A percentile compares a stretch with the other conserved stretches of the same genome.
phyloP scores from a whole-genome alignment of 2,329 filamentous ascomycete genomes.

The Onygenales sp. region DNA sequence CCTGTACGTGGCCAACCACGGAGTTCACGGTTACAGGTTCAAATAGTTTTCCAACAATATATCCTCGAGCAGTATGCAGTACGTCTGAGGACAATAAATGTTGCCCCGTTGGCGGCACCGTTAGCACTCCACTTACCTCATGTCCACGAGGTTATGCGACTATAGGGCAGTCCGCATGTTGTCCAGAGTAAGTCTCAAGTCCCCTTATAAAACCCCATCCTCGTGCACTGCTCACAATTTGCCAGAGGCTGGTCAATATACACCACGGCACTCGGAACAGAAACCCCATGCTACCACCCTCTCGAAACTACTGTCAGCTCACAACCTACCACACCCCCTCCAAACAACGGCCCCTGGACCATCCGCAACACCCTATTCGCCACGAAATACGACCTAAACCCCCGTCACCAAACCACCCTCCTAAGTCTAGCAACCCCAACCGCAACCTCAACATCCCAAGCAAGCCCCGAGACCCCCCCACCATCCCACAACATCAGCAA shows the following conservation, averaged over 20 bases:
- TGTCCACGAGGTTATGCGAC: slow-evolving; percentile 15
- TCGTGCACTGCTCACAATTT: not conserved
- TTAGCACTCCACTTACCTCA: slow-evolving; percentile 7
- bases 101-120: slow-evolving; percentile 10
- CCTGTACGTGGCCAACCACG: slow-evolving; percentile 10
- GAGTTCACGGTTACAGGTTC: slow-evolving; percentile 5
- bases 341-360: slow-evolving; percentile 13
- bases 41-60: slow-evolving; percentile 3
- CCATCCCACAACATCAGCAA: slow-evolving; percentile 6
- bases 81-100: slow-evolving; percentile 7
- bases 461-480: not conserved
- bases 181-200: slow-evolving; percentile 13
- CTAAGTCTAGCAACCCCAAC: not conserved
- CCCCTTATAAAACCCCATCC: not conserved
- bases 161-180: slow-evolving; percentile 11
- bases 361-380: slow-evolving; percentile 18
- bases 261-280: slow-evolving; percentile 16
- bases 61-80: slow-evolving; percentile 13
- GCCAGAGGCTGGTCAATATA: slow-evolving; percentile 15
- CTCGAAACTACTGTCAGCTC: slow-evolving; percentile 11
- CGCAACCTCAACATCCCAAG: not conserved
- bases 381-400: slow-evolving; percentile 17
- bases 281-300: slow-evolving; percentile 18
- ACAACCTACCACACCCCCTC: slow-evolving; percentile 11
- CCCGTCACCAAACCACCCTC: not conserved